Evolutionary conservation across 768 basidiomycete genomes (phyloP).

Genomic region (Suillus cothurnatus): DNA sequence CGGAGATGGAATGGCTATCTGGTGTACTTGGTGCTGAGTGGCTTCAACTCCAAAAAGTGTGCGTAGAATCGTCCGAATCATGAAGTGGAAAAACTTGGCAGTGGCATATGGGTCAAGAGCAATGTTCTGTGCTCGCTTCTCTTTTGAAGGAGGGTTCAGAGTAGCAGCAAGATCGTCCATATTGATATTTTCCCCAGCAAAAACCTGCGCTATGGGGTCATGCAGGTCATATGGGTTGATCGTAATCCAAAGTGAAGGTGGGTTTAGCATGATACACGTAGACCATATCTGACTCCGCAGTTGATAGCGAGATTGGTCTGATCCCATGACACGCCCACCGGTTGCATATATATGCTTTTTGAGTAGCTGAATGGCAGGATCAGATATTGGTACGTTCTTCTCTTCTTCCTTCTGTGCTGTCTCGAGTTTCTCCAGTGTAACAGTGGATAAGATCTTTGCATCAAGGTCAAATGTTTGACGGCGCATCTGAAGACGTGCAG

Average conservation of each 20-base stretch:
- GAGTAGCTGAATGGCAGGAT: too few relatives aligned
- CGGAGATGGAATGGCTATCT: conserved; percentile 92
- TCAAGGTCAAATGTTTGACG: too few relatives aligned
- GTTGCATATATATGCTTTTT: too few relatives aligned
- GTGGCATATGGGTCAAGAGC: conserved; percentile 41
- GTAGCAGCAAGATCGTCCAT: conserved; percentile 34
- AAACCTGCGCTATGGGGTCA: conserved; percentile 46
- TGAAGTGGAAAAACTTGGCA: conserved; percentile 41
- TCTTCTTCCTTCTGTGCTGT: too few relatives aligned
- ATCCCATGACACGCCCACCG: conserved; percentile 27
- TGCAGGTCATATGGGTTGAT: conserved; percentile 44
- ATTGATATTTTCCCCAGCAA: conserved; percentile 44
- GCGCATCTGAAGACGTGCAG: too few relatives aligned
- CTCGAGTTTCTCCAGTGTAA: too few relatives aligned
- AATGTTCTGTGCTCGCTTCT: conserved; percentile 31
- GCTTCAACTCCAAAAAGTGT: conserved; percentile 33
- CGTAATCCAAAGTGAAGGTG: conserved; percentile 43
- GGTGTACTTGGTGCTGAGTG: conserved; percentile 45
- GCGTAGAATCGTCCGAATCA: conserved; percentile 32
- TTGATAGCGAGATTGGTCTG: conserved; percentile 32
- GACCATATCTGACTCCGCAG: conserved; percentile 40
- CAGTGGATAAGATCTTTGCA: too few relatives aligned
- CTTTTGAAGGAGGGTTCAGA: conserved; percentile 24
- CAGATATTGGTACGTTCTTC: too few relatives aligned
- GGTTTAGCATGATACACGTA: conserved; percentile 29